Base-by-base conservation (phyloP, 352 stramenopile genomes). In the Pythium pyrilobum region DNA sequence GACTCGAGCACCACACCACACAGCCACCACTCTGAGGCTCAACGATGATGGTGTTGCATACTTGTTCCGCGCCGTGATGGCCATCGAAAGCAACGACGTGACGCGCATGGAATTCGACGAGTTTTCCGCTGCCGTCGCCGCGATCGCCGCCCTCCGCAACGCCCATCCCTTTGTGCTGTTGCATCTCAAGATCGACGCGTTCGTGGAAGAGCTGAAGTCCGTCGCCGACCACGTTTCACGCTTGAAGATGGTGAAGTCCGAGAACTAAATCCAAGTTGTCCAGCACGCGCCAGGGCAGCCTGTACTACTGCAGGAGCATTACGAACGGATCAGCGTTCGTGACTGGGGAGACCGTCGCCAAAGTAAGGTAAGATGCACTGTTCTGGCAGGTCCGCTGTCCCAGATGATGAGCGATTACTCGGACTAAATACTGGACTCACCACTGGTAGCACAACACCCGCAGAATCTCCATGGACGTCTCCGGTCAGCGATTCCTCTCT, bases 31-130 rank as follows among this genome's bases (percentile, higher is more conserved):
- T 9, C 31, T 56, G 0, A 63, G 56, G 23, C 29, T 82, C 21
- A 12, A 62, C 28, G 38, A 64, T 0, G 18, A 40, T n/a, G 65
- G 56, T 13, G 73, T 66, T 1, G 59, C 63, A 5, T 59, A 67
- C 3, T 33, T 88, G 0, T 88, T 88, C 44, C 57, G 50, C 6
- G 62, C 64, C 0, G 71, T 75, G 15, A 81, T 88, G 72, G 39
- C 64, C 11, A 57, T 81, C 10, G 73, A 85, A 21, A 81, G 80
- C 40, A 65, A 69, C 38, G 77, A 85, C 56, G 59, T 60, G 4
- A 48, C 63, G 3, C 69, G 72, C 46, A 72, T 88, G 27, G 77
- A 88, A 42, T 84, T 86, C 33, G 71, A 82, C 41, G 77, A 88
- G 39, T 88, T 88, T 32, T 41, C 71, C 3, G 56, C 66, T 3